Conservation (phyloP, 139 green algal genomes). For the Chlamydomonas sp. region DNA sequence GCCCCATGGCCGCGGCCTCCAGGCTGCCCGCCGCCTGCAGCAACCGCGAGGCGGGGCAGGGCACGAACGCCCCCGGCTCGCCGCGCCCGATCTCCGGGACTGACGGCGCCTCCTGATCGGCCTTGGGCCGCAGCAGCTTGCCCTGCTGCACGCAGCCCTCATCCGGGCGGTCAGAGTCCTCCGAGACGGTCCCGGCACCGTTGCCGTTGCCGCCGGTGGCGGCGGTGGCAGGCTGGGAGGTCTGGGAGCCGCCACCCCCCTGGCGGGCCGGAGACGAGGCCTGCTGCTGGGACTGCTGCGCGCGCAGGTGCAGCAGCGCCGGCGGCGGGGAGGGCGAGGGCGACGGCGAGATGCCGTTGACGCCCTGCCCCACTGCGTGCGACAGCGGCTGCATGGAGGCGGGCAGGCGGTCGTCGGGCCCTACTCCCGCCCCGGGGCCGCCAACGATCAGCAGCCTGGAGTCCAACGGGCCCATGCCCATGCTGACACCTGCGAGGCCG, state of each 20-base stretch:
- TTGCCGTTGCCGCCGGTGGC: neutral
- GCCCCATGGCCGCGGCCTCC: neutral
- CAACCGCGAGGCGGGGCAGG: too few relatives aligned
- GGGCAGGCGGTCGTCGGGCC: neutral
- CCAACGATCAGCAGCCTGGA: neutral
- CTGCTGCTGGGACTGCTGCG: constrained; percentile 11
- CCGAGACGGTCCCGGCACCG: too few relatives aligned
- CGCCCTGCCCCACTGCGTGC: neutral
- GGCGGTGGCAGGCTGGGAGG: constrained; percentile 8
- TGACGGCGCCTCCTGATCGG: neutral
- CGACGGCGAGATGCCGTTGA: neutral
- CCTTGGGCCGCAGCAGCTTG: neutral
- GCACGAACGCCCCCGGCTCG: neutral
- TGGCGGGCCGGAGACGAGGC: too few relatives aligned
- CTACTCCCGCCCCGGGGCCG: neutral
- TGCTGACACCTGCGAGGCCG: neutral
- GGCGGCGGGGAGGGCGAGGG: neutral
- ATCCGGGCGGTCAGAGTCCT: neutral
- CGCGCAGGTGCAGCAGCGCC: neutral
- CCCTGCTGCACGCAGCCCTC: neutral
- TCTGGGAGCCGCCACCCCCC: neutral
- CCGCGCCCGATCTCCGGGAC: too few relatives aligned
- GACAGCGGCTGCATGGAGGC: neutral
- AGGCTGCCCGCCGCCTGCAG: neutral
- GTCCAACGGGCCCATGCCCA: neutral